Conservation (phyloP, 352 stramenopile genomes). For the Phytopythium sindhum region DNA sequence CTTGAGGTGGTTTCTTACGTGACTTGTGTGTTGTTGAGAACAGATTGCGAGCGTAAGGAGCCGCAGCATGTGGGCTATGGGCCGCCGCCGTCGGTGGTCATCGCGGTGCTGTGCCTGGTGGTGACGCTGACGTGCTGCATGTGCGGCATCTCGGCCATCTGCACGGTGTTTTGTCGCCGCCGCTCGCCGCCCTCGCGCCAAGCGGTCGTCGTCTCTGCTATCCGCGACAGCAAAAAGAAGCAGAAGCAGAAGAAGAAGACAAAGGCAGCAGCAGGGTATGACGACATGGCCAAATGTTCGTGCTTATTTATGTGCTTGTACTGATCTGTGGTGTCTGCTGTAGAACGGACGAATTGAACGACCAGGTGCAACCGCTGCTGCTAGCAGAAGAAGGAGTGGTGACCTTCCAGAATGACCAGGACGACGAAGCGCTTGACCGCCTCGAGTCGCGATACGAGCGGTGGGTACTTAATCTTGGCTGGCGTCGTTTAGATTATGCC, state of each 20-base stretch:
- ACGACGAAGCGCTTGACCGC: constrained; percentile 48
- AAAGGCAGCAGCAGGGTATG: constrained; percentile 16
- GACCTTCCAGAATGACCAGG: constrained; percentile 59
- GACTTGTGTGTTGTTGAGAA: background rate
- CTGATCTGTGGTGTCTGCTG: background rate
- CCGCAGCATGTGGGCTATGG: constrained; percentile 81
- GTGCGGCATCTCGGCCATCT: constrained; percentile 74
- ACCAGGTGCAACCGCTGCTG: constrained; percentile 55
- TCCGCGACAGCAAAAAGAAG: constrained; percentile 17
- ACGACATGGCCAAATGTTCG: background rate
- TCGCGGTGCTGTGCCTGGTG: constrained; percentile 79
- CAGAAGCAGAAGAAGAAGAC: constrained; percentile 32
- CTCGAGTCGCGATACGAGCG: constrained; percentile 38
- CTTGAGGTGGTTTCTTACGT: constrained; percentile 3
- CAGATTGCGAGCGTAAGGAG: constrained; percentile 72
- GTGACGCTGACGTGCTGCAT: constrained; percentile 81
- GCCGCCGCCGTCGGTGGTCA: constrained; percentile 74
- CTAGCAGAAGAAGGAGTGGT: constrained; percentile 41
- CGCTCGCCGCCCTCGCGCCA: constrained; percentile 18
- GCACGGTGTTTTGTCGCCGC: constrained; percentile 58
- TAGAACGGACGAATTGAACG: background rate
- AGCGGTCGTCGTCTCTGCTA: constrained; percentile 14
- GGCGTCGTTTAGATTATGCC: background rate
- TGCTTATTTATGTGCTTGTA: background rate
- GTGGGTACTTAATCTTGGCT: constrained; percentile 2